Conservation (phyloP, 2,329 filamentous ascomycete genomes). For the Periglandula ipomoeae region DNA sequence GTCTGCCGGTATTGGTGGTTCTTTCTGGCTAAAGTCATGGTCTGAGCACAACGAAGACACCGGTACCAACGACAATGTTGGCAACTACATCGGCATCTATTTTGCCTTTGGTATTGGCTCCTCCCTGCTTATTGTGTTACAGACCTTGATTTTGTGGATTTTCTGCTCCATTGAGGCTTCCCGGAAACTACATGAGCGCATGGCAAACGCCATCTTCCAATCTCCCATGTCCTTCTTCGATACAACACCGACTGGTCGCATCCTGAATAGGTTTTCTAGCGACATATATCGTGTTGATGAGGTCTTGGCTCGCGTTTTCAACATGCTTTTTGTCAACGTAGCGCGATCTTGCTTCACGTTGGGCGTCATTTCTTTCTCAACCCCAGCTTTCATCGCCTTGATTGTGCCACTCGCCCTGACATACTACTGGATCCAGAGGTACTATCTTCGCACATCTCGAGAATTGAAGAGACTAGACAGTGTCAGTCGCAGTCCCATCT, state of each 20-base stretch:
- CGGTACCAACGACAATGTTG: constrained; percentile 64
- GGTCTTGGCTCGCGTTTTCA: constrained; percentile 91
- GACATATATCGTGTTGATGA: constrained; percentile 81
- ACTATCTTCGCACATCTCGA: constrained; percentile 91
- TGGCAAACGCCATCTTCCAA: constrained; percentile 95
- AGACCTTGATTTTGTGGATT: constrained; percentile 95
- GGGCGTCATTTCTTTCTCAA: constrained; percentile 71
- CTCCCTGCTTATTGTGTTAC: constrained; percentile 74
- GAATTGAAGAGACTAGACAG: constrained; percentile 95
- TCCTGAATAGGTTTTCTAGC: constrained; percentile 89
- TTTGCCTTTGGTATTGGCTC: constrained; percentile 89
- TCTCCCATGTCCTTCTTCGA: constrained; percentile 99
- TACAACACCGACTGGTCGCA: constrained; percentile 90
- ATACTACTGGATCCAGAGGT: constrained; percentile 91
- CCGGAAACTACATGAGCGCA: constrained; percentile 89
- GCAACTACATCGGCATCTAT: constrained; percentile 90
- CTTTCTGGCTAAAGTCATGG: constrained; percentile 92
- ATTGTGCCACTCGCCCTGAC: constrained; percentile 72
- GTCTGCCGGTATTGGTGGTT: constrained; percentile 72
- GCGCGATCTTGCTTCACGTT: constrained; percentile 75
- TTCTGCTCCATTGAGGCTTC: constrained; percentile 99
- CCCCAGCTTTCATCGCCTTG: constrained; percentile 69
- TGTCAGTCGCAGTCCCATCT: constrained; percentile 90
- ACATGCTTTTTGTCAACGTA: constrained; percentile 81
- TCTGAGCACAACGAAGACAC: constrained; percentile 64